Percentiles rank a stretch among this genome's conserved stretches.
phyloP scores from a whole-genome alignment of 1,139 yeast genomes.

The Zygosaccharomyces pseudobailii region DNA sequence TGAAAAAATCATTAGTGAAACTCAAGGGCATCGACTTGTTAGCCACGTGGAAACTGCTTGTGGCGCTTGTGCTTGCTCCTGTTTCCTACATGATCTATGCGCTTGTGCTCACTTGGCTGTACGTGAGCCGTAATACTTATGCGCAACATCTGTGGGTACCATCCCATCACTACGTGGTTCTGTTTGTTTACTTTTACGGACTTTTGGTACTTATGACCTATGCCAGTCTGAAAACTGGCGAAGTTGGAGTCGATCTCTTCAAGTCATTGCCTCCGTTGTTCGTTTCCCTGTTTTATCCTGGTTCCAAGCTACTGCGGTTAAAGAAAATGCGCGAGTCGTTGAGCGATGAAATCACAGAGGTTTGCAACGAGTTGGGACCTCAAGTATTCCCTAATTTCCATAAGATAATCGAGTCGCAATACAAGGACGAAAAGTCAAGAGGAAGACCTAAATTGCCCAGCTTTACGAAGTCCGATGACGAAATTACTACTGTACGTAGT shows the following conservation, averaged over 20 bases:
- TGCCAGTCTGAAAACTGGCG: constrained; percentile 86
- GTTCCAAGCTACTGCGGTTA: constrained; percentile 40
- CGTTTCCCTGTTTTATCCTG: constrained; percentile 57
- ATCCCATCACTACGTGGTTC: constrained; percentile 35
- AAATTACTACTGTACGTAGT: constrained; percentile 14
- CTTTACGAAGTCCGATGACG: constrained; percentile 9
- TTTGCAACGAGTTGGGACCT: constrained; percentile 63
- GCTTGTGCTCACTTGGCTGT: constrained; percentile 47
- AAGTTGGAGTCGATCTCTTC: constrained; percentile 83
- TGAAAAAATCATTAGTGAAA: constrained; percentile 63
- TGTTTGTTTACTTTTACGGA: constrained; percentile 37
- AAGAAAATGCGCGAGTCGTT: constrained; percentile 46
- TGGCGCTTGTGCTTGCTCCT: constrained; percentile 67
- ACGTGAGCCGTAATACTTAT: constrained; percentile 27
- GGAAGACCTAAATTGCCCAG: constrained; percentile 12
- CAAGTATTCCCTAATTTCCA: constrained; percentile 56
- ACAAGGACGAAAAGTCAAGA: constrained; percentile 10
- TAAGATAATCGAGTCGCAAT: constrained; percentile 17
- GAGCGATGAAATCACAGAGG: constrained; percentile 49
- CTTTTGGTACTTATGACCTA: constrained; percentile 66
- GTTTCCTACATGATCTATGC: constrained; percentile 62
- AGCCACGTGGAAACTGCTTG: constrained; percentile 73
- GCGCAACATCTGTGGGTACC: constrained; percentile 41
- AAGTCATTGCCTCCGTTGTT: constrained; percentile 81
- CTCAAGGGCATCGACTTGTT: constrained; percentile 68